Evolutionary conservation across 441 rosid genomes (phyloP), one percentile per base, ranked within the genome.

Genomic region (Iberis amara): DNA sequence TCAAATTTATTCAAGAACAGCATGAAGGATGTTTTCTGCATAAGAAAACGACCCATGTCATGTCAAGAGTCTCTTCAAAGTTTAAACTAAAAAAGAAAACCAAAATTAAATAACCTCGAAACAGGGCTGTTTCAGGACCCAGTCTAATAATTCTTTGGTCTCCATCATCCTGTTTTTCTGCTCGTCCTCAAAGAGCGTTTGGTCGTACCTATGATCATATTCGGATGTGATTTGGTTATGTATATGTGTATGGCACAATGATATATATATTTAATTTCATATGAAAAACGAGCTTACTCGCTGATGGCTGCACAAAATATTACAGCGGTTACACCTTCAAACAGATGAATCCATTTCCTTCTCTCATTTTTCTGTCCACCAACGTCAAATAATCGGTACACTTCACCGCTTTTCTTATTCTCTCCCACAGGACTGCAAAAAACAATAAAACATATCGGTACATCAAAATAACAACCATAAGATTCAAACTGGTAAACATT

Each of bases 331-430:
- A 92, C 96, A 47, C 98, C 98, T 76, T 92, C 98, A 70, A 92
- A 92, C 44, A 92, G 80, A 81, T 92, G 98, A 70, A 92, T 92
- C 98, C 98, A 92, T 73, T 92, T 92, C 67, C 98, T 86, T 59
- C 96, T 82, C 78, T 92, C 98, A 21, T 92, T 92, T 82, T 83
- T 83, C 60, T 92, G 98, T 56, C 98, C 98, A 50, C 96, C 98
- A 46, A 92, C 98, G 53, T 92, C 98, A 59, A 82, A 88, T 50
- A 92, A 94, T 73, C 96, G 73, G 72, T 92, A 92, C 23, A 91
- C 98, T 78, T 88, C 95, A 54, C 98, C 98, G 32, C 98, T 91
- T 80, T 76, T 87, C 77, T 91, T 91, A 62, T 75, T 84, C 69
- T 87, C 95, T 24, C 98, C 98, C 46, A 88, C 95, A 7, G 98